These are phyloP conservation scores for Clohesyomyces aquaticus DNA, from an alignment of 495 filamentous ascomycete species.

Conservation along the genomic window DNA sequence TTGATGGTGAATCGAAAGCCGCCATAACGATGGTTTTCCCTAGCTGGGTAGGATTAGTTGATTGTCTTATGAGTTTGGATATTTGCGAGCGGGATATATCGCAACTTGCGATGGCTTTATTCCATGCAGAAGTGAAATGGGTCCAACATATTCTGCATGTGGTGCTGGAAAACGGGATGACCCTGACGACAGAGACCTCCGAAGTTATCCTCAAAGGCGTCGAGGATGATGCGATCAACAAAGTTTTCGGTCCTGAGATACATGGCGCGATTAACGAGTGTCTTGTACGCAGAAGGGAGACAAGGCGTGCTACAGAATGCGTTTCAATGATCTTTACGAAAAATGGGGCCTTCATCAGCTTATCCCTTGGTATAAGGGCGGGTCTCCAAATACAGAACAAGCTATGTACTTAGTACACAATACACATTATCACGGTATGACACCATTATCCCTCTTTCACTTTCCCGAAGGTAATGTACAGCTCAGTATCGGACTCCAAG, in stretches of 20 bases:
- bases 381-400: slow-evolving; percentile 9
- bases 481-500: background rate
- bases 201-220: slow-evolving; percentile 7
- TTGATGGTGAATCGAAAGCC: slow-evolving; percentile 5
- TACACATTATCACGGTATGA: background rate
- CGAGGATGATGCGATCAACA: background rate
- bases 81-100: slow-evolving; percentile 9
- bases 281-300: background rate
- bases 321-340: slow-evolving; percentile 6
- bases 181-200: background rate
- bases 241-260: slow-evolving; percentile 8
- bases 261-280: background rate
- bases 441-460: slow-evolving; percentile 1
- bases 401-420: slow-evolving; percentile 12
- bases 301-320: slow-evolving; percentile 3
- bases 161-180: background rate
- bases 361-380: slow-evolving; percentile 1
- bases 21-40: slow-evolving; percentile 8
- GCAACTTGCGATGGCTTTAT: background rate
- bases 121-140: slow-evolving; percentile 8
- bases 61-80: slow-evolving; percentile 12
- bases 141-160: slow-evolving; percentile 2
- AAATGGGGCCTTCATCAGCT: background rate
- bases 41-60: slow-evolving; percentile 3
- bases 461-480: background rate